Conservation (phyloP, 345 rosid species). For the Turritis glabra region DNA sequence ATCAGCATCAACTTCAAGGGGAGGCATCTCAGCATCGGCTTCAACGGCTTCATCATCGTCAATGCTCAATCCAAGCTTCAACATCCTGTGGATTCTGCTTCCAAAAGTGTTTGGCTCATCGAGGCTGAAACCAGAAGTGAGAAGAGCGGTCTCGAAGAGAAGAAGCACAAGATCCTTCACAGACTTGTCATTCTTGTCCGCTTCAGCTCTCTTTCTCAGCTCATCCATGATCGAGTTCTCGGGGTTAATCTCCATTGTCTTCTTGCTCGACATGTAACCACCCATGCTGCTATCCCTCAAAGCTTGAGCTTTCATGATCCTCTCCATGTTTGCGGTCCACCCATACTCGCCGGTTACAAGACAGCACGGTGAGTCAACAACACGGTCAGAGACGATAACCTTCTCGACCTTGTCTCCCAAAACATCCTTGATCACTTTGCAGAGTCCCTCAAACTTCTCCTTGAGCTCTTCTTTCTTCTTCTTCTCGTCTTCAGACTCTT, state of each 20-base stretch:
- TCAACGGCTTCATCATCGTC: conserved; percentile 64
- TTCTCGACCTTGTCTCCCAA: conserved; percentile 82
- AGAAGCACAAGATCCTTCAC: conserved; percentile 83
- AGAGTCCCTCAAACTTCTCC: conserved; percentile 77
- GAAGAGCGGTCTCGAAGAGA: conserved; percentile 75
- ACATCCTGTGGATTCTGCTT: conserved; percentile 90
- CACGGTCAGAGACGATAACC: conserved; percentile 82
- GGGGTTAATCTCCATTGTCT: conserved; percentile 88
- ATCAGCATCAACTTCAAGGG: conserved; percentile 74
- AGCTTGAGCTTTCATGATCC: conserved; percentile 93
- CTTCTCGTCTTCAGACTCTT: conserved; percentile 81
- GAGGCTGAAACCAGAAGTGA: conserved; percentile 88
- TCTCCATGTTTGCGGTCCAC: conserved; percentile 93
- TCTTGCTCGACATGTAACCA: conserved; percentile 86
- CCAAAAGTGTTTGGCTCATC: conserved; percentile 95
- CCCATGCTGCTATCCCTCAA: conserved; percentile 87
- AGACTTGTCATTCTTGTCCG: conserved; percentile 83
- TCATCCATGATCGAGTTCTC: conserved; percentile 90
- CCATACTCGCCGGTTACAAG: conserved; percentile 86
- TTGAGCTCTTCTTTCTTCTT: conserved; percentile 60
- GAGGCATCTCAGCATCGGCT: conserved; percentile 73
- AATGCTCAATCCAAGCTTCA: conserved; percentile 83
- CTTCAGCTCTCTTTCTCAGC: conserved; percentile 82
- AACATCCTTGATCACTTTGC: conserved; percentile 89
- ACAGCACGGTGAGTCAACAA: conserved; percentile 90